phyloP scores from a whole-genome alignment of 1,139 yeast species.

The Suhomyces wounanorum region DNA sequence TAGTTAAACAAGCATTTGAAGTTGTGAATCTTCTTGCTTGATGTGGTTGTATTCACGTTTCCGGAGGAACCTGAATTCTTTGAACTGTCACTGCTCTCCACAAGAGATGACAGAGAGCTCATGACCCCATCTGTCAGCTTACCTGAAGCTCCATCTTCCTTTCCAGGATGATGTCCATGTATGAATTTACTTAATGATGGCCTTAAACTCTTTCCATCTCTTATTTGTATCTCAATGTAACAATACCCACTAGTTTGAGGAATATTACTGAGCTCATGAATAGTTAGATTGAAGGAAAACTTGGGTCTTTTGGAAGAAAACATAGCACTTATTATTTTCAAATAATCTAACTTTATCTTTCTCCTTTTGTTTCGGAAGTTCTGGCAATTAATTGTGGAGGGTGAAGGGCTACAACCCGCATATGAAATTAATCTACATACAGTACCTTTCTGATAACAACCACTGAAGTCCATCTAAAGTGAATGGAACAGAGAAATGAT shows the following conservation, averaged over 20 bases:
- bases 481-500: constrained; percentile 4
- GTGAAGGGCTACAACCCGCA: not conserved
- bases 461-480: not conserved
- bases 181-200: constrained; percentile 15
- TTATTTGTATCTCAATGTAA: constrained; percentile 51
- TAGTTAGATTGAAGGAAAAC: constrained; percentile 59
- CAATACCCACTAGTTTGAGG: constrained; percentile 79
- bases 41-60: constrained; percentile 35
- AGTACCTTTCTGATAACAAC: not conserved
- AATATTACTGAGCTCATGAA: constrained; percentile 74
- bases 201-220: constrained; percentile 25
- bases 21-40: constrained; percentile 40
- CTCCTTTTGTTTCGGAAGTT: not conserved
- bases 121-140: not conserved
- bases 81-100: constrained; percentile 6
- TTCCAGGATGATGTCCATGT: constrained; percentile 14
- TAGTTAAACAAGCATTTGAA: constrained; percentile 47
- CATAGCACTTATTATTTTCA: constrained; percentile 1
- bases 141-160: constrained; percentile 2
- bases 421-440: constrained; percentile 4
- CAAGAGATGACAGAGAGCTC: constrained; percentile 3
- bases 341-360: not conserved
- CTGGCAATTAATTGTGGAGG: constrained; percentile 1
- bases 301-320: constrained; percentile 32
- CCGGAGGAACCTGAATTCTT: constrained; percentile 24